Evolutionary conservation across 2,329 filamentous ascomycete genomes (phyloP).

Genomic region (Scedosporium dehoogii): DNA sequence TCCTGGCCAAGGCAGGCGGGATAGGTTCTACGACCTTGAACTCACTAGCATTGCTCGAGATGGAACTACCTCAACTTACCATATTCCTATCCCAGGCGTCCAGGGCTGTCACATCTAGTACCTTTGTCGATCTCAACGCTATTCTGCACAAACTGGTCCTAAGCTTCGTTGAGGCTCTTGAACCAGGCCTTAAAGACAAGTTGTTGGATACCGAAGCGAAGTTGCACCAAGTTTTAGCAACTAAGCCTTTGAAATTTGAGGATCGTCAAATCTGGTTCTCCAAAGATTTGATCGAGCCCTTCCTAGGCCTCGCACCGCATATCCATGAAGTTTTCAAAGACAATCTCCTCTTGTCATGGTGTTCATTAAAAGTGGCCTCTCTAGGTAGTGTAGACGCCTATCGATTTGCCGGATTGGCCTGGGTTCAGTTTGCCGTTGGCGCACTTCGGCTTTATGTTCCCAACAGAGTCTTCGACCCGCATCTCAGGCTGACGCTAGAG

Average conservation of each 20-base stretch:
- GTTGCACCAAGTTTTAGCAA: neutral
- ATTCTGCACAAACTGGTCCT: slow-evolving; percentile 36
- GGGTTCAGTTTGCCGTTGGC: slow-evolving; percentile 66
- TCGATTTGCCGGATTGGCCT: slow-evolving; percentile 44
- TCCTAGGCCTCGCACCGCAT: slow-evolving; percentile 1
- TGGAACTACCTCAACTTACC: slow-evolving; percentile 53
- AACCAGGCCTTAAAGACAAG: neutral
- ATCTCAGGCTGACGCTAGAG: slow-evolving; percentile 55
- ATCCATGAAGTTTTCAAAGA: slow-evolving; percentile 20
- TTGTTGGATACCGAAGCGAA: neutral
- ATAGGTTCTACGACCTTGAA: slow-evolving; percentile 45
- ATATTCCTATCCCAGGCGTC: slow-evolving; percentile 42
- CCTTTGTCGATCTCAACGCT: slow-evolving; percentile 36
- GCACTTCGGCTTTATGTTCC: slow-evolving; percentile 76
- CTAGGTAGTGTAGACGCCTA: slow-evolving; percentile 15
- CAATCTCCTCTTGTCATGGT: slow-evolving; percentile 35
- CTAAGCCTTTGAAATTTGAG: slow-evolving; percentile 2
- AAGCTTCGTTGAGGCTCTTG: slow-evolving; percentile 9
- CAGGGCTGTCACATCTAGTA: slow-evolving; percentile 37
- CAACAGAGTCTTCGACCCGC: slow-evolving; percentile 76
- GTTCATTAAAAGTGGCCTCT: slow-evolving; percentile 30
- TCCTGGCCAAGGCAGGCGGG: slow-evolving; percentile 45
- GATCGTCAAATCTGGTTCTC: slow-evolving; percentile 1
- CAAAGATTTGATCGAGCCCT: neutral
- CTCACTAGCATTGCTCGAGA: slow-evolving; percentile 53